Evolutionary conservation across 352 stramenopile species (phyloP).

Genomic region (Phytophthora foliorum): DNA sequence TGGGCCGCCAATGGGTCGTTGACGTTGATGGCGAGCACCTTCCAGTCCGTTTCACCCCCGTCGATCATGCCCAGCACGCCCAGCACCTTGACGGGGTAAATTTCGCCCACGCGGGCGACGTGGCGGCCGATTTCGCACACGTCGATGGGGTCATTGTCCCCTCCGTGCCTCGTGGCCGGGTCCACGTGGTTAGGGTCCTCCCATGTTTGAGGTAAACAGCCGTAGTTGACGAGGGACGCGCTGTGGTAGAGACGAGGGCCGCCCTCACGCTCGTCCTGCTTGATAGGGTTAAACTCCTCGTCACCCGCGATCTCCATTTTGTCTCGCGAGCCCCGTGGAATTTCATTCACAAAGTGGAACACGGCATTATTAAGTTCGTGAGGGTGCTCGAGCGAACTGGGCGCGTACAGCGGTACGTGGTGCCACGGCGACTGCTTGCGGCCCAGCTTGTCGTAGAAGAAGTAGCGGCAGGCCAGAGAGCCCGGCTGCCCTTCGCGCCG

Average conservation of each 20-base stretch:
- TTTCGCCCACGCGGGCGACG: slow-evolving; percentile 90
- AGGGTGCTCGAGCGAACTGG: slow-evolving; percentile 37
- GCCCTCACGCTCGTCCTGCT: slow-evolving; percentile 99
- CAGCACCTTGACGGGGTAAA: slow-evolving; percentile 98
- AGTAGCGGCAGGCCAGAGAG: slow-evolving; percentile 85
- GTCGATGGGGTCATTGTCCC: slow-evolving; percentile 99
- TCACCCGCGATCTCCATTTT: slow-evolving; percentile 96
- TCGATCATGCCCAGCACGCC: slow-evolving; percentile 99
- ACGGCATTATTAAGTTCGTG: slow-evolving; percentile 55
- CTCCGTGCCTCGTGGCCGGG: slow-evolving; percentile 88
- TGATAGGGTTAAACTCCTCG: slow-evolving; percentile 95
- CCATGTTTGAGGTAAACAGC: slow-evolving; percentile 99
- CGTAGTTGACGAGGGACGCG: slow-evolving; percentile 97
- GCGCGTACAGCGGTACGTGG: slow-evolving; percentile 90
- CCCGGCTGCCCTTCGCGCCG: slow-evolving; percentile 63
- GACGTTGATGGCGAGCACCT: slow-evolving; percentile 97
- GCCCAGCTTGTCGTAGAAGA: slow-evolving; percentile 78
- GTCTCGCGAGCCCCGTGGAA: slow-evolving; percentile 85
- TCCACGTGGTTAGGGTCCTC: slow-evolving; percentile 98
- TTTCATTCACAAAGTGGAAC: slow-evolving; percentile 96
- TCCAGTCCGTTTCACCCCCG: slow-evolving; percentile 99
- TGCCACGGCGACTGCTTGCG: slow-evolving; percentile 94
- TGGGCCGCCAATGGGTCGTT: slow-evolving; percentile 96
- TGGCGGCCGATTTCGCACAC: slow-evolving; percentile 98
- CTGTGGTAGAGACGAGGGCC: slow-evolving; percentile 93